Base-by-base conservation (phyloP, 768 basidiomycete species). In the Rickenella mellea region DNA sequence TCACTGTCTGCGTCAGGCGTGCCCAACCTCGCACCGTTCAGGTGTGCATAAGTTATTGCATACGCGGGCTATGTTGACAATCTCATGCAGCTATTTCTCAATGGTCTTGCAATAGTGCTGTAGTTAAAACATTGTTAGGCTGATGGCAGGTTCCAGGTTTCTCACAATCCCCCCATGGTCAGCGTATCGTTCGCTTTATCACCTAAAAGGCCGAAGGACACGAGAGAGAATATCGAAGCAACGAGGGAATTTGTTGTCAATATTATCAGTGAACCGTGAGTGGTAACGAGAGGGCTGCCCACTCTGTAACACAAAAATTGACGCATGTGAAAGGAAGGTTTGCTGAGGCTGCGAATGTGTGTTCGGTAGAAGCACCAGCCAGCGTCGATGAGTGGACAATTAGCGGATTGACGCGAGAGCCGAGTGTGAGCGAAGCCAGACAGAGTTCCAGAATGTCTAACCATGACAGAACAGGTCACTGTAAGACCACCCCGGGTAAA, bases 211-310 rank as follows among this genome's bases (percentile, higher is more conserved):
- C 65, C 68, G 28, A 76, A 78, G 54, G 80, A 86, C 53, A 80
- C 78, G 14, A 67, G 74, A 38, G 66, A 70, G 45, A 87, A 87
- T 47, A 80, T 85, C 47, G 57, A 72, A 38, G 62, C 64, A 0
- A 80, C 74, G 12, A 78, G 76, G 46, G 68, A 82, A 53, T 89
- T 88, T 57, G 78, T 76, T 6, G 73, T 80, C 39, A 82, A 75
- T 51, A 75, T 83, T 40, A 76, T 90, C 50, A 82, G 78, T 42
- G 80, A 86, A 56, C 60, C 74, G 0, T 66, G 65, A 47, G 40
- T 66, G 37, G 35, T 41, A 8, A 19, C 10, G 11, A 21, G 6
- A 8, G 20, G 41, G 12, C 30, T n/a, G 26, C 20, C 14, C 12
- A 36, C n/a, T 42, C 26, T 42, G 41, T 42, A 11, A 25, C 41